Conservation (phyloP, 495 filamentous ascomycete species). For the Penicillium taxi region DNA sequence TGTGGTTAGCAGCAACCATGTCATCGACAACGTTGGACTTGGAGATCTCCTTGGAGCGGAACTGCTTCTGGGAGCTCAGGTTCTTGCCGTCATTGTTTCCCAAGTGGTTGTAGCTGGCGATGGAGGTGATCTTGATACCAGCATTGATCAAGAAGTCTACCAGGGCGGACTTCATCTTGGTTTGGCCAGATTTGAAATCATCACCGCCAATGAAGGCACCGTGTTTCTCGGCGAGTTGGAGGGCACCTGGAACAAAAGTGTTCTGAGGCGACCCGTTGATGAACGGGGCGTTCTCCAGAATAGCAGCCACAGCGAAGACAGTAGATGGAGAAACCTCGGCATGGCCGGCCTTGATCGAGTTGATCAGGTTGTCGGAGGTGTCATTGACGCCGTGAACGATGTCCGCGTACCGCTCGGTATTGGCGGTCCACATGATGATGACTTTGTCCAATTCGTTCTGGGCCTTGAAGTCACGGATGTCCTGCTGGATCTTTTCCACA, state of each 20-base stretch:
- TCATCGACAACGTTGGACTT: constrained; percentile 99
- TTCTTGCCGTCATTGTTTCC: constrained; percentile 99
- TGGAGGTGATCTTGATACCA: constrained; percentile 97
- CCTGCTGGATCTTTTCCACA: constrained; percentile 87
- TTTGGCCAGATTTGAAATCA: constrained; percentile 99
- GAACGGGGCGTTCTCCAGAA: constrained; percentile 85
- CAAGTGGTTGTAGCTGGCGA: constrained; percentile 98
- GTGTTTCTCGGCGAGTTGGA: constrained; percentile 83
- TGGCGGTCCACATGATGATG: constrained; percentile 97
- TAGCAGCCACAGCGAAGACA: constrained; percentile 89
- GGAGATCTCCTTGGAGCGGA: constrained; percentile 98
- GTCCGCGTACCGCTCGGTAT: constrained; percentile 94
- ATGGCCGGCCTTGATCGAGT: constrained; percentile 78
- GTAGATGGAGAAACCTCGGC: constrained; percentile 88
- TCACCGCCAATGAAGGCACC: constrained; percentile 92
- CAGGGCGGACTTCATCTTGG: constrained; percentile 99
- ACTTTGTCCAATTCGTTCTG: constrained; percentile 85
- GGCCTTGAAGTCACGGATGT: constrained; percentile 93
- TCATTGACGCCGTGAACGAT: constrained; percentile 87
- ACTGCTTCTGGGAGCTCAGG: constrained; percentile 92
- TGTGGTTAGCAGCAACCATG: constrained; percentile 92
- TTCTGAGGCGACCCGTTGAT: constrained; percentile 99
- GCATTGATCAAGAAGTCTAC: constrained; percentile 98
- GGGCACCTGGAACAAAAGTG: constrained; percentile 91
- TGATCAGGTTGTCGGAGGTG: constrained; percentile 87